Base-by-base conservation (phyloP, 2,329 filamentous ascomycete species). In the Aspergillus eucalypticola region DNA sequence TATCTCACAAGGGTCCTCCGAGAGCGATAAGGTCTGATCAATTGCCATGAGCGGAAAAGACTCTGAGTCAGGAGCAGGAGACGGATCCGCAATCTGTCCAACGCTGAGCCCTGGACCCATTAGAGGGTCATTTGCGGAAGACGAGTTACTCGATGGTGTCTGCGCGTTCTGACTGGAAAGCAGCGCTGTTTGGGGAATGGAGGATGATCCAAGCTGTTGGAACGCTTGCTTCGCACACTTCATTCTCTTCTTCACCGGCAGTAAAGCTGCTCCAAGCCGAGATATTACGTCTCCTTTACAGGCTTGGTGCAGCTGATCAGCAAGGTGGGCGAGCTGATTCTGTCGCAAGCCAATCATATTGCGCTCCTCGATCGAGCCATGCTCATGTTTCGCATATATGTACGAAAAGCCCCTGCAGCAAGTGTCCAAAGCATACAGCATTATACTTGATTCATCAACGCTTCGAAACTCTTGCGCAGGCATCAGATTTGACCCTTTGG, bases 231-330 rank as follows among this genome's bases (percentile, higher is more conserved):
- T 56, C 21, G 46, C 39, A 21, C 39, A 23, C 29, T 59, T 59
- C 7, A 59, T 23, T 7, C 58, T 52, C 25, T 56, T 60, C 21
- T 56, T 60, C n/a, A 55, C 35, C 8, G 58, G 32, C 15, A 46
- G 52, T 11, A 56, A 27, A n/a, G 54, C 39, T 4, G 56, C n/a
- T 23, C 56, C 56, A 10, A 32, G 23, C 11, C 56, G 35, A 10
- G 17, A 11, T 4, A 58, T 49, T n/a, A 29, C 23, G 13, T 58
- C 48, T 3, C 25, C 46, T 51, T 57, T 57, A 35, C 55, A 57
- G 2, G 39, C n/a, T 42, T 51, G 46, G n/a, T 57, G 44, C 10
- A 57, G 32, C 23, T 42, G 48, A 21, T 29, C 35, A 5, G 55
- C 55, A 29, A 50, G 21, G 8, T 39, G 15, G 11, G 10, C 23